These are phyloP conservation scores for Fusarium coicis DNA, from an alignment of 2,329 filamentous ascomycete genomes.

Conservation along the genomic window DNA sequence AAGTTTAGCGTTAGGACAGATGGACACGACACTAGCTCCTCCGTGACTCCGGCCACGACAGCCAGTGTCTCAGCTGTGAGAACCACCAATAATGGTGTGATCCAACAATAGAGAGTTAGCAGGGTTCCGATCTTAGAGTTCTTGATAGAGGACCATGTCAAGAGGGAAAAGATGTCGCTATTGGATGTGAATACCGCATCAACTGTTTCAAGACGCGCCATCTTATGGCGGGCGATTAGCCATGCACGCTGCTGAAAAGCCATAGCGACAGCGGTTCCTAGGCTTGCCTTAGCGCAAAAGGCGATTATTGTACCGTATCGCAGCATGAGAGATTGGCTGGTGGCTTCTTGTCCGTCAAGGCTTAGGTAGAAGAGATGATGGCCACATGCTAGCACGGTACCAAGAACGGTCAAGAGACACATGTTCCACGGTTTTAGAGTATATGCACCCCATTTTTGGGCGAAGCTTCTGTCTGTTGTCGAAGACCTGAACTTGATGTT, in stretches of 20 bases:
- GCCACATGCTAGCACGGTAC: not conserved
- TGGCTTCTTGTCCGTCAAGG: not conserved
- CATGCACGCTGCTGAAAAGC: conserved; percentile 2
- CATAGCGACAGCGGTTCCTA: not conserved
- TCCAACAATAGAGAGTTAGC: conserved; percentile 12
- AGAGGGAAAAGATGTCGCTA: not conserved
- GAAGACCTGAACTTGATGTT: not conserved
- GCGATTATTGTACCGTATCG: conserved; percentile 5
- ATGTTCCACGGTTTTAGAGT: not conserved
- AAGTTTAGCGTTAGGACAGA: conserved; percentile 18
- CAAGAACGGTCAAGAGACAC: not conserved
- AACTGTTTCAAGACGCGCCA: not conserved
- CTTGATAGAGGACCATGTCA: not conserved
- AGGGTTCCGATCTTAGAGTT: not conserved
- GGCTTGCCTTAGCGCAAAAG: conserved; percentile 2
- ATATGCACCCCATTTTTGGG: not conserved
- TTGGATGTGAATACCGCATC: conserved; percentile 18
- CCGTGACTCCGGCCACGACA: not conserved
- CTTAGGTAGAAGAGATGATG: conserved; percentile 7
- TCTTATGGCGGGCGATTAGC: not conserved
- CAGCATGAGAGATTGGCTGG: not conserved
- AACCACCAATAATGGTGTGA: not conserved
- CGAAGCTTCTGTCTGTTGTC: not conserved
- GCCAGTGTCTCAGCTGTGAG: not conserved
- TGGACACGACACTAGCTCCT: not conserved